Conservation (phyloP, 2,329 filamentous ascomycete species). For the Fusarium cicatricum region DNA sequence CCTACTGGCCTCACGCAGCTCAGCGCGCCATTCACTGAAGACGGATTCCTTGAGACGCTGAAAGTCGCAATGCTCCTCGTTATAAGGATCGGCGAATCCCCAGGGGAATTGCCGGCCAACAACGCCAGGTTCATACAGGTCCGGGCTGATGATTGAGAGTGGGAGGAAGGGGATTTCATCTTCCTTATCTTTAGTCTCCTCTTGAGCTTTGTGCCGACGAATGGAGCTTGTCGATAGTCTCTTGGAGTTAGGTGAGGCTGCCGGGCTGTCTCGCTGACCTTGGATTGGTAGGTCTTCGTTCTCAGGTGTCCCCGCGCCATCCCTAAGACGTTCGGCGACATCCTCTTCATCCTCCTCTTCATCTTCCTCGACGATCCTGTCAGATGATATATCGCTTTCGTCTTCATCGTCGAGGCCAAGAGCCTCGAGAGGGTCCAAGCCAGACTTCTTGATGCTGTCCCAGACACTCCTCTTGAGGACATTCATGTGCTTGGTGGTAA, state of each 20-base stretch:
- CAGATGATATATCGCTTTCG: constrained; percentile 63
- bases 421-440: constrained; percentile 87
- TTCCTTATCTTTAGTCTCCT: constrained; percentile 58
- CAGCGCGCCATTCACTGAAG: constrained; percentile 91
- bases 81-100: constrained; percentile 95
- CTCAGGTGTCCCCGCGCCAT: constrained; percentile 37
- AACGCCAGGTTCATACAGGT: constrained; percentile 82
- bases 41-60: constrained; percentile 88
- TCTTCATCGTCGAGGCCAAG: constrained; percentile 83
- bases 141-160: constrained; percentile 92
- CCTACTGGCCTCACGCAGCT: constrained; percentile 88
- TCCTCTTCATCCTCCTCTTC: constrained; percentile 40
- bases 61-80: constrained; percentile 93
- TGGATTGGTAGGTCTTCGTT: constrained; percentile 52
- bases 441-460: constrained; percentile 84
- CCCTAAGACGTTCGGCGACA: constrained; percentile 25
- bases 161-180: constrained; percentile 77
- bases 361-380: constrained; percentile 65
- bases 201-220: constrained; percentile 56
- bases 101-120: constrained; percentile 92
- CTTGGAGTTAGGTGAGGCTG: constrained; percentile 52
- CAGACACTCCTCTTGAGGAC: constrained; percentile 91
- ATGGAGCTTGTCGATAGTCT: constrained; percentile 57
- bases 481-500: constrained; percentile 94
- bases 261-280: constrained; percentile 43